Conservation (phyloP, 176 grass and related monocot genomes). For the Paspalum notatum region DNA sequence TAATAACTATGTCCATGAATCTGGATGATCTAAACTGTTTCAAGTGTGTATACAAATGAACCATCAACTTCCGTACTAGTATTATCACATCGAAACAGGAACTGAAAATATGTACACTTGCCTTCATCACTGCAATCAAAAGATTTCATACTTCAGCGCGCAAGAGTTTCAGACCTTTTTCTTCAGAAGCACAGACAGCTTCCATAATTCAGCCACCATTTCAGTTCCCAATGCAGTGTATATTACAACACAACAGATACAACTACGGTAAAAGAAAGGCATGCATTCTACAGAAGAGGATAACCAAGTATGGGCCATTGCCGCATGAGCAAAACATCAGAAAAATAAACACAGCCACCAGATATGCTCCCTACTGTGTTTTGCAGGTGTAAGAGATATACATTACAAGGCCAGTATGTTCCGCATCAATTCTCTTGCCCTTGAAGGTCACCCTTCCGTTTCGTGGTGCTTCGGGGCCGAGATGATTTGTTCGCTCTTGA, state of each 20-base stretch:
- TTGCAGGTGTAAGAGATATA: slow-evolving; percentile 48
- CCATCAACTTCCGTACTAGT: no score
- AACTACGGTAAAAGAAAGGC: slow-evolving; percentile 16
- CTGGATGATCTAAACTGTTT: no score
- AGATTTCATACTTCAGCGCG: neutral
- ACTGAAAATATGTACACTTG: no score
- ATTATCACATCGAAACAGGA: no score
- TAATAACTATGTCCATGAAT: no score
- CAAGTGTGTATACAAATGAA: no score
- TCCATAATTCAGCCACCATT: slow-evolving; percentile 28
- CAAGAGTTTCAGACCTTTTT: neutral
- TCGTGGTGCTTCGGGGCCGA: slow-evolving; percentile 58
- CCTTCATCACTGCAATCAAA: neutral
- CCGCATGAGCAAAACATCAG: slow-evolving; percentile 40
- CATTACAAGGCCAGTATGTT: slow-evolving; percentile 37
- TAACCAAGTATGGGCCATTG: slow-evolving; percentile 3
- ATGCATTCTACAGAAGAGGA: slow-evolving; percentile 36
- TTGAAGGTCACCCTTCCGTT: slow-evolving; percentile 61
- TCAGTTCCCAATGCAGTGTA: slow-evolving; percentile 21
- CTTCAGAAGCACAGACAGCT: slow-evolving; percentile 4
- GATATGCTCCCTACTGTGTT: slow-evolving; percentile 44
- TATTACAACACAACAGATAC: slow-evolving; percentile 48
- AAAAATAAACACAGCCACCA: slow-evolving; percentile 36
- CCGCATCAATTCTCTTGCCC: slow-evolving; percentile 54
- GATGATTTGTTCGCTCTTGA: slow-evolving; percentile 61